Conservation (phyloP, 1,139 yeast species). For the Suhomyces bribrorum region DNA sequence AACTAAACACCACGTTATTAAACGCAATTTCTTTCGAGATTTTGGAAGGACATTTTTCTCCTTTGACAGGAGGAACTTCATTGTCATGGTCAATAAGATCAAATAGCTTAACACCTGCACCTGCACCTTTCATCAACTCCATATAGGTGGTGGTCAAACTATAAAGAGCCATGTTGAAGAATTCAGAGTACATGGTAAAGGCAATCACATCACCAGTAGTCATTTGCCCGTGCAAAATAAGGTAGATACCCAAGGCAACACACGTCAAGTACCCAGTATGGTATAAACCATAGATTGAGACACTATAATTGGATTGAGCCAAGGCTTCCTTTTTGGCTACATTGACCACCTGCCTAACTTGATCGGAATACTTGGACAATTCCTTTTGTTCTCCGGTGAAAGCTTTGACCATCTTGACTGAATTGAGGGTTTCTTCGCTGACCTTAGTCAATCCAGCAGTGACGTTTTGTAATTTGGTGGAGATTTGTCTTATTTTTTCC, state of each 20-base stretch:
- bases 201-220: constrained; percentile 51
- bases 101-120: constrained; percentile 53
- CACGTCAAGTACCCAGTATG: constrained; percentile 50
- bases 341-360: constrained; percentile 41
- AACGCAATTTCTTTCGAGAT: constrained; percentile 62
- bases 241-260: constrained; percentile 47
- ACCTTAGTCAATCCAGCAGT: constrained; percentile 51
- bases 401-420: constrained; percentile 47
- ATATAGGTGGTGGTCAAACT: constrained; percentile 53
- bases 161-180: constrained; percentile 51
- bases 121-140: constrained; percentile 58
- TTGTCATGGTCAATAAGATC: constrained; percentile 47
- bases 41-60: constrained; percentile 42
- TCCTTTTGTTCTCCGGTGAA: constrained; percentile 50
- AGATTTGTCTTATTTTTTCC: constrained; percentile 45
- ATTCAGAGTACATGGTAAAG: constrained; percentile 52
- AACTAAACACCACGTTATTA: constrained; percentile 66
- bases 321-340: constrained; percentile 50
- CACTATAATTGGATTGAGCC: constrained; percentile 50
- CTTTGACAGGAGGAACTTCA: constrained; percentile 45
- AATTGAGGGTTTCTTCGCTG: constrained; percentile 48
- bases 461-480: constrained; percentile 48
- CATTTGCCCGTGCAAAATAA: constrained; percentile 46
- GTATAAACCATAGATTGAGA: constrained; percentile 46
- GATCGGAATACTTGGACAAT: constrained; percentile 41